Conservation (phyloP, 2,329 filamentous ascomycete species). For the Podosphaera aphanis region DNA sequence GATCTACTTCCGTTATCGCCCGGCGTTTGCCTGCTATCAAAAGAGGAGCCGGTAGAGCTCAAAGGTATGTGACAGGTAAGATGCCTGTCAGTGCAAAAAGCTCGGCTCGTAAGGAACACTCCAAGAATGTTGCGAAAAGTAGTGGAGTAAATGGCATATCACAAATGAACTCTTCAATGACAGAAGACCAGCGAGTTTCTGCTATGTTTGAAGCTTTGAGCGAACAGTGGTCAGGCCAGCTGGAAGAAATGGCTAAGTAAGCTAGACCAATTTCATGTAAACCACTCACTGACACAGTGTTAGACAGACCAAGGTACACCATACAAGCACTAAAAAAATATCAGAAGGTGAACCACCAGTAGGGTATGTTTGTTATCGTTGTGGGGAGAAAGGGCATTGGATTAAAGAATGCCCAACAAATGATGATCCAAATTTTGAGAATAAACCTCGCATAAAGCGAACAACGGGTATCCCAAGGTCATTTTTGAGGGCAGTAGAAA, state of each 20-base stretch:
- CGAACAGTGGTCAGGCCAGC: slow-evolving; percentile 79
- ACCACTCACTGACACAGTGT: slow-evolving; percentile 15
- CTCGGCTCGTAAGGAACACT: slow-evolving; percentile 40
- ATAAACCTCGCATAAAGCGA: slow-evolving; percentile 75
- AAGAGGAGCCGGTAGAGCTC: slow-evolving; percentile 70
- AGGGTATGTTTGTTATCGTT: slow-evolving; percentile 90
- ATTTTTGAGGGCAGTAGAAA: slow-evolving; percentile 87
- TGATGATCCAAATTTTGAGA: slow-evolving; percentile 87
- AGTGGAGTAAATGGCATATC: slow-evolving; percentile 30
- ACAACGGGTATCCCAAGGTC: slow-evolving; percentile 93
- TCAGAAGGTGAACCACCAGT: slow-evolving; percentile 83
- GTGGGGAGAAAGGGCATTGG: slow-evolving; percentile 96
- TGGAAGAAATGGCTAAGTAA: slow-evolving; percentile 75
- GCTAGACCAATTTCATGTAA: slow-evolving; percentile 17
- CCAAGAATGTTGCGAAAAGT: slow-evolving; percentile 33
- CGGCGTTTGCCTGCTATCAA: slow-evolving; percentile 64
- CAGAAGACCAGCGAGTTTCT: slow-evolving; percentile 80
- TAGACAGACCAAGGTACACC: slow-evolving; percentile 39
- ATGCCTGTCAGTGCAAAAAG: slow-evolving; percentile 80
- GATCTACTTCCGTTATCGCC: slow-evolving; percentile 82
- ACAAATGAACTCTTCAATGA: slow-evolving; percentile 56
- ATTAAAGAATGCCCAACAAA: slow-evolving; percentile 98
- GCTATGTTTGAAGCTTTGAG: slow-evolving; percentile 80
- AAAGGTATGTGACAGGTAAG: slow-evolving; percentile 87
- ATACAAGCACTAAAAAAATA: slow-evolving; percentile 38